Evolutionary conservation across 148 eudicot genomes (phyloP), one percentile per base, ranked within the genome.

Genomic region (Oxyria digyna): DNA sequence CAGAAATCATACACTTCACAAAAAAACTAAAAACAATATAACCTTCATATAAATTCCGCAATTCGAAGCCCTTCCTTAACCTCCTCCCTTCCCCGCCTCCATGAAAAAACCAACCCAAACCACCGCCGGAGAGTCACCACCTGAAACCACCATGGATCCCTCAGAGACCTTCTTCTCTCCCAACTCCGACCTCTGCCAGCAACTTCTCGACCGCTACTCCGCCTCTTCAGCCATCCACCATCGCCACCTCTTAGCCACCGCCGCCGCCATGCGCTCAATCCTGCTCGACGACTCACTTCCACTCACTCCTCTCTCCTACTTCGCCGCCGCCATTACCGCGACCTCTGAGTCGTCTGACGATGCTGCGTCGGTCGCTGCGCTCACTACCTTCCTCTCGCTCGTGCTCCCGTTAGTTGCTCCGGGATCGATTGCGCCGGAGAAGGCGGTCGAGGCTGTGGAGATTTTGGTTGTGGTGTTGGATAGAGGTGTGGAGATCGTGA

Each of bases 181-280:
- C n/a, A 38, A 67, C 31, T 27, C 79, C 0, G 98, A 93, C 79
- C 70, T 93, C 12, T 82, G 87, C 77, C 59, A 78, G 2, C 92
- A 90, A 62, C 90, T 93, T 18, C 79, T 83, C 41, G 74, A 72
- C 65, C 91, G 98, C 12, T 93, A 93, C 84, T 76, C 85, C 21
- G 74, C 83, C 66, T 93, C 98, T 68, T 48, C 92, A 46, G 88
- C 98, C 50, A 49, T 77, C 0, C 98, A 93, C 40, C 98, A 93
- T 86, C 88, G 89, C 69, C 92, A 93, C 84, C 95, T 93, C 70
- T 45, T 80, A 72, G 90, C 98, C 72, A 80, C 96, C 75, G 90
- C 97, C 62, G 83, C 95, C 59, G 96, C 97, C 55, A 63, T 91
- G 32, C 88, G 87, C 71, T 84, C 96, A 27, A 70, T 89, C 68